These are phyloP conservation scores for Ophiosphaerella herpotricha DNA, from an alignment of 2,329 filamentous ascomycete species.

Conservation along the genomic window DNA sequence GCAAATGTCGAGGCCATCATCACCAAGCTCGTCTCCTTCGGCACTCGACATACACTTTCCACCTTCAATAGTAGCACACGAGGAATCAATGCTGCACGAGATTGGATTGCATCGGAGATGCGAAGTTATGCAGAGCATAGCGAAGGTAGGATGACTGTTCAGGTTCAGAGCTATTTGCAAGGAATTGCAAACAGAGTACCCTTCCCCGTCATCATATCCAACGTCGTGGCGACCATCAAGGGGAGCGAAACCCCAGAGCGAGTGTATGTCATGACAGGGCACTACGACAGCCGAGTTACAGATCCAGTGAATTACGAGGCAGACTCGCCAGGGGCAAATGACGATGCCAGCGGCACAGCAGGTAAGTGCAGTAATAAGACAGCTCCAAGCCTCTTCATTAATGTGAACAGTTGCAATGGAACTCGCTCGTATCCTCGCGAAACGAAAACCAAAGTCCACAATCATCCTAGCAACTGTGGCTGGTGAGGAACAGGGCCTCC, in stretches of 20 bases:
- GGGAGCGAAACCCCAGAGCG: conserved; percentile 55
- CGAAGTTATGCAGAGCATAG: conserved; percentile 53
- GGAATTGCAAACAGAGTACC: conserved; percentile 52
- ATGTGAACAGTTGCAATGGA: conserved; percentile 55
- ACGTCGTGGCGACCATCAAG: conserved; percentile 55
- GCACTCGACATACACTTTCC: conserved; percentile 62
- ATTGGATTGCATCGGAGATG: conserved; percentile 61
- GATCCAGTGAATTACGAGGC: conserved; percentile 57
- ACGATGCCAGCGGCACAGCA: conserved; percentile 62
- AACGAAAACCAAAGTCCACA: conserved; percentile 54
- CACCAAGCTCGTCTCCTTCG: conserved; percentile 60
- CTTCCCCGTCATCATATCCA: conserved; percentile 59
- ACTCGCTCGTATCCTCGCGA: conserved; percentile 58
- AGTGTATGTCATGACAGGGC: conserved; percentile 60
- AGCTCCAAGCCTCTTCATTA: background rate
- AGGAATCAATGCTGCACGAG: conserved; percentile 62
- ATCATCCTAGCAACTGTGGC: conserved; percentile 63
- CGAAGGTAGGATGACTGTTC: conserved; percentile 58
- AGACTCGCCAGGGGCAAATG: conserved; percentile 62
- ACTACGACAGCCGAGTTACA: conserved; percentile 60
- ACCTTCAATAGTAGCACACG: conserved; percentile 56
- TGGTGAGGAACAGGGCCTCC: conserved; percentile 62
- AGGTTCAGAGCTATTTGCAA: conserved; percentile 59
- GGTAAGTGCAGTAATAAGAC: conserved; percentile 24
- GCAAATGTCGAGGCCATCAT: conserved; percentile 57